These are phyloP conservation scores for Austropuccinia psidii DNA, from an alignment of 1,284 basidiomycete genomes.

Conservation along the genomic window DNA sequence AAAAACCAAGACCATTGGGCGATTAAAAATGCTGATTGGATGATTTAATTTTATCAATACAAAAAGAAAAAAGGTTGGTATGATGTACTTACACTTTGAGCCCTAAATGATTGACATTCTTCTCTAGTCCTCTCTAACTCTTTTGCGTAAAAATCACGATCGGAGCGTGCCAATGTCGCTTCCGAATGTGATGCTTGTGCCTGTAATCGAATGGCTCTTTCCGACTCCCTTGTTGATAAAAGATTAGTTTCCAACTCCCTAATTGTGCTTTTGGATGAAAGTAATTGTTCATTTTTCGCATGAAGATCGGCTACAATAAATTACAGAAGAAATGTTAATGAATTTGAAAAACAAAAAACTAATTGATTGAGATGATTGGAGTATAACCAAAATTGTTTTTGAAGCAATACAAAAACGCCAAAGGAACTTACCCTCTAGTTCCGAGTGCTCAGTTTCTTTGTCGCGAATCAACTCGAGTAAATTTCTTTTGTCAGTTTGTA, in stretches of 20 bases:
- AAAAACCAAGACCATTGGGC: neutral
- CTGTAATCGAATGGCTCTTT: slow-evolving; percentile 23
- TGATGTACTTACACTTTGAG: slow-evolving; percentile 16
- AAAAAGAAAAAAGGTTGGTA: neutral
- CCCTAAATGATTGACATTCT: slow-evolving; percentile 21
- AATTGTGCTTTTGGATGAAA: neutral
- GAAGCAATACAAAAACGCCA: neutral
- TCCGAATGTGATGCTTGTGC: slow-evolving; percentile 10
- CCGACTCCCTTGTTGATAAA: neutral
- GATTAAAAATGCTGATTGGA: neutral
- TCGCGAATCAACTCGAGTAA: slow-evolving; percentile 23
- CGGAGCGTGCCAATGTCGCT: neutral
- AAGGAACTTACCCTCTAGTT: slow-evolving; percentile 17
- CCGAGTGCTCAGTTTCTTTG: slow-evolving; percentile 13
- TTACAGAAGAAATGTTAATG: neutral
- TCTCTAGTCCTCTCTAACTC: slow-evolving; percentile 17
- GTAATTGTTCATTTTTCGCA: slow-evolving; percentile 14
- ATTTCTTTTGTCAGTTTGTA: slow-evolving; percentile 21
- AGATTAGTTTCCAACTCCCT: slow-evolving; percentile 12
- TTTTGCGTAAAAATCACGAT: slow-evolving; percentile 32
- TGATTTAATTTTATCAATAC: too few relatives aligned
- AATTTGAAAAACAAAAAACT: neutral
- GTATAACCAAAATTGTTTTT: neutral
- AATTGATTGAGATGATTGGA: neutral
- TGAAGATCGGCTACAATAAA: neutral